Evolutionary conservation across 768 basidiomycete genomes (phyloP).

Genomic region (Boletus tomentosulus): DNA sequence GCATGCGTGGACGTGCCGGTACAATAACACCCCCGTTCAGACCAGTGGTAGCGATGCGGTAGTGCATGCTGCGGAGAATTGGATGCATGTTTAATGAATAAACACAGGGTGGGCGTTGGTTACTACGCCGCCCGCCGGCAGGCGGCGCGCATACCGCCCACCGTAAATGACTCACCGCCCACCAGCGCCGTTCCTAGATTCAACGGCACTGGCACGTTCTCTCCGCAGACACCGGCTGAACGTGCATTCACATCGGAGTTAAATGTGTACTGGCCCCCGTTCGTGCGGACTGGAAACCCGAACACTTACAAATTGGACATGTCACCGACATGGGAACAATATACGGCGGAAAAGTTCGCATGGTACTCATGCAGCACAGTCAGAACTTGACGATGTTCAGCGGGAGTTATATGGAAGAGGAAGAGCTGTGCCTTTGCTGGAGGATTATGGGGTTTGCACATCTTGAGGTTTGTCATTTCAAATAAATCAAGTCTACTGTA

Average conservation of each 20-base stretch:
- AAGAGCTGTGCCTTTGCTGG: constrained; percentile 36
- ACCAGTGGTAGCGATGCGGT: constrained; percentile 30
- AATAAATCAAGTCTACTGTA: not conserved
- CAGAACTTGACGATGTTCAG: not conserved
- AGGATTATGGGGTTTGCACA: constrained; percentile 18
- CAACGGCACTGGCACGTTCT: constrained; percentile 53
- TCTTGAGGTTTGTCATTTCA: not conserved
- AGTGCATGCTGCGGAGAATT: constrained; percentile 56
- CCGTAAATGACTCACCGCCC: constrained; percentile 15
- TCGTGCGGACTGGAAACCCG: not conserved
- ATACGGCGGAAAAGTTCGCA: constrained; percentile 21
- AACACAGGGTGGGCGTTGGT: constrained; percentile 48
- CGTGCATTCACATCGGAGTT: constrained; percentile 53
- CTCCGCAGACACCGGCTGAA: constrained; percentile 41
- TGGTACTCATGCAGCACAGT: too few species aligned
- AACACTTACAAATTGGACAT: not conserved
- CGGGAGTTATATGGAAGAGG: not conserved
- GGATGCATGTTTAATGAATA: constrained; percentile 60
- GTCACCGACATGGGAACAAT: not conserved
- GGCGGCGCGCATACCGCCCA: not conserved
- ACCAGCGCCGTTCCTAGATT: constrained; percentile 23
- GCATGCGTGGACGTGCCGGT: constrained; percentile 52
- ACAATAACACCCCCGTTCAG: constrained; percentile 50
- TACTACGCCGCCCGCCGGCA: not conserved
- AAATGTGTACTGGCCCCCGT: constrained; percentile 33